Evolutionary conservation across 2,329 filamentous ascomycete species (phyloP), one percentile per base, ranked within the genome.

Genomic region (Chaetomium globosum): DNA sequence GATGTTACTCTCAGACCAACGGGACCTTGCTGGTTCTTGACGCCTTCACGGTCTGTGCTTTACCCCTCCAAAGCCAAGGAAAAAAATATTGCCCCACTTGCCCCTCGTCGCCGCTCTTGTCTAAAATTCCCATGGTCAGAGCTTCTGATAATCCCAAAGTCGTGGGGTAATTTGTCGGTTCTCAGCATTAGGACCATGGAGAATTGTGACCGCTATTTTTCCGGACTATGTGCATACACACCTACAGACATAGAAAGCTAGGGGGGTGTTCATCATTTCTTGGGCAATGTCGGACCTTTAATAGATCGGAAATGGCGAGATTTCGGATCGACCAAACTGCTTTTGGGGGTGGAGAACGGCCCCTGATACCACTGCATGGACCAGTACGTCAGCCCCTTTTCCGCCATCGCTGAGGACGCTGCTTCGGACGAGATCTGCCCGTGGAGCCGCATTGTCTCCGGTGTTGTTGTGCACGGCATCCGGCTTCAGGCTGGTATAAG

Each of bases 21-120:
- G 10, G 36, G 39, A 43, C 39, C 16, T 43, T n/a, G 39, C 13
- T n/a, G 16, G 23, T 48, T 48, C n/a, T 19, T 30, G 23, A 30
- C 16, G 9, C 28, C 13, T 30, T 64, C 28, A 16, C 66, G 68
- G 65, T 69, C 69, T 63, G 67, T 71, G 69, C 68, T 31, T 64
- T 68, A 65, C 71, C 71, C 71, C 71, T 69, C 70, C 70, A 69
- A 55, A 63, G 51, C 61, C 59, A 63, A 65, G 48, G 64, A 65
- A 23, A n/a, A 62, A 65, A 67, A n/a, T 10, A 53, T 46, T 69
- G 63, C 70, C 66, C 70, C 69, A 68, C 69, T 59, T 70, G 68
- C 69, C 69, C 70, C 69, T 71, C 67, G 65, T 66, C 63, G 69
- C 63, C 60, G 68, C 69, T 64, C 51, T 68, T 69, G 52, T 49